phyloP scores from a whole-genome alignment of 163 green algal species.

The Chlamydomonas reinhardtii region DNA sequence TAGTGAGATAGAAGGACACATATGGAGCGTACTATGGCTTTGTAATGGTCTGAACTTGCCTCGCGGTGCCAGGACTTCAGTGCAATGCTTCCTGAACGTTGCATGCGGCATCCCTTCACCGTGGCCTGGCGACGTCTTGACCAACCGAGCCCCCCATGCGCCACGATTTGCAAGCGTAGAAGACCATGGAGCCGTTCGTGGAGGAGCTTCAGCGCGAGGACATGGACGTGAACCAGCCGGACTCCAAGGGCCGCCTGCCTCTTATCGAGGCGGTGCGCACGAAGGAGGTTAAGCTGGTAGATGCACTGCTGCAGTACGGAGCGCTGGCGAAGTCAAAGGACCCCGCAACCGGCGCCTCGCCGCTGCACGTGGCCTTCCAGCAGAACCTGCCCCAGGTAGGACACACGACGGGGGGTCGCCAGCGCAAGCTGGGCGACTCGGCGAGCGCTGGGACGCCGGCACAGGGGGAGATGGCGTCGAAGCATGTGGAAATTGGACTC shows the following conservation, averaged over 20 bases:
- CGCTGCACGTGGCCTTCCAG: constrained; percentile 52
- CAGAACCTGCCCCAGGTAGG: constrained; percentile 37
- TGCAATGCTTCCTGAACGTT: not conserved
- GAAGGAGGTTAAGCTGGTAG: constrained; percentile 55
- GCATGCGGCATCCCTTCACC: not conserved
- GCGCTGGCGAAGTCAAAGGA: constrained; percentile 48
- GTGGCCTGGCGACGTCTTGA: not conserved
- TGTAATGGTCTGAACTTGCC: not conserved
- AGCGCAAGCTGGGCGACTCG: not conserved
- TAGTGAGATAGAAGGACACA: not conserved
- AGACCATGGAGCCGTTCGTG: constrained; percentile 45
- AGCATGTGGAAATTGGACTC: too few relatives aligned
- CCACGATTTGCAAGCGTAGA: not conserved
- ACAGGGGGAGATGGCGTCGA: too few relatives aligned
- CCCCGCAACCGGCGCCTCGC: constrained; percentile 34
- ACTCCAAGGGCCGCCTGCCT: constrained; percentile 48
- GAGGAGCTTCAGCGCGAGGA: constrained; percentile 48
- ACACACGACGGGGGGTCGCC: too few relatives aligned
- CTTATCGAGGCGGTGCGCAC: constrained; percentile 55
- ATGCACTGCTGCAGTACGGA: constrained; percentile 59
- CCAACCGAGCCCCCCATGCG: too few relatives aligned
- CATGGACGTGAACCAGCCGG: constrained; percentile 65
- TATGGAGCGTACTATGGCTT: not conserved
- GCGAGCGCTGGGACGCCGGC: not conserved
- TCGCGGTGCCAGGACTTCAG: too few relatives aligned